Conservation (phyloP, 2,329 filamentous ascomycete species). For the Calonectria multiphialidica region DNA sequence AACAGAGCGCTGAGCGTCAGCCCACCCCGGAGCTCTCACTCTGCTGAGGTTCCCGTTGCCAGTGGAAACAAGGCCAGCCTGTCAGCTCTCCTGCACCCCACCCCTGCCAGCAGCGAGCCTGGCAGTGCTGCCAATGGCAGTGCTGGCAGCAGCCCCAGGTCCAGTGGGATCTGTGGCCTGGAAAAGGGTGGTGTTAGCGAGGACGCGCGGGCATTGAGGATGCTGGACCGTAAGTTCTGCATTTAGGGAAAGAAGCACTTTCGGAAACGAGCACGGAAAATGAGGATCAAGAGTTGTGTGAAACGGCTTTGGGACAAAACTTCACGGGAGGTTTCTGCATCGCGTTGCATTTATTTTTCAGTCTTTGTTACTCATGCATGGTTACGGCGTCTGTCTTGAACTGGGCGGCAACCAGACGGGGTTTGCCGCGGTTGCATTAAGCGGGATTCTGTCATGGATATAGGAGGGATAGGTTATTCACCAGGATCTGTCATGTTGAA, state of each 20-base stretch:
- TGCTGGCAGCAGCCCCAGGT: constrained; percentile 55
- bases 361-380: constrained; percentile 38
- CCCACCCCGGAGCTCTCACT: constrained; percentile 58
- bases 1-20: constrained; percentile 61
- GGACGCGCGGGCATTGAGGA: constrained; percentile 74
- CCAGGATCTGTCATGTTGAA: constrained; percentile 19
- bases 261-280: background rate
- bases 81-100: constrained; percentile 65
- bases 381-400: constrained; percentile 41
- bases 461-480: constrained; percentile 28
- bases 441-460: constrained; percentile 36
- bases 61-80: constrained; percentile 58
- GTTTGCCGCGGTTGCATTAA: constrained; percentile 39
- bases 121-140: constrained; percentile 57
- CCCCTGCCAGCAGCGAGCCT: constrained; percentile 59
- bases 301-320: background rate
- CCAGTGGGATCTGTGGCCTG: constrained; percentile 38
- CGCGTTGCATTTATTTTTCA: constrained; percentile 27
- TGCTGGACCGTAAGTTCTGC: constrained; percentile 72
- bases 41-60: constrained; percentile 44
- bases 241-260: constrained; percentile 35
- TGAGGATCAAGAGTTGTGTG: background rate
- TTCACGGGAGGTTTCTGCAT: constrained; percentile 17
- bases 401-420: constrained; percentile 33
- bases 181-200: constrained; percentile 65